Conservation (phyloP, 1,139 yeast genomes). For the Starmera stellimalicola region DNA sequence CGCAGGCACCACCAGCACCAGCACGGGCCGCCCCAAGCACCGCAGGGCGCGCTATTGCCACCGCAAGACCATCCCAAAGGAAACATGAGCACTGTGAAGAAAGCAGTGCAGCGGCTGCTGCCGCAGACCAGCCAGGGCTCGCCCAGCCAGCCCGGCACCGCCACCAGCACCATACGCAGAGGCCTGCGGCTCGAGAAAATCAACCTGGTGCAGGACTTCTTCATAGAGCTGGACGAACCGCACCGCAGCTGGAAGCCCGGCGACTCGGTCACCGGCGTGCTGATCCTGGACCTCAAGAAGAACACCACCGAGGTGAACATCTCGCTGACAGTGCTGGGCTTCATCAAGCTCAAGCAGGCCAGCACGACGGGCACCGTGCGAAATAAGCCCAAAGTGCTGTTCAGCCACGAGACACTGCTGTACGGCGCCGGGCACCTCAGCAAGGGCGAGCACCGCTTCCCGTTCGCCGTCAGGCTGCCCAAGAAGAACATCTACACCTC, state of each 20-base stretch:
- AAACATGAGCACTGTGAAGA: conserved; percentile 10
- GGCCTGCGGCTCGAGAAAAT: conserved; percentile 31
- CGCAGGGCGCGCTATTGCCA: neutral
- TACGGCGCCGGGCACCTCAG: conserved; percentile 45
- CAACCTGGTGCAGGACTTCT: conserved; percentile 50
- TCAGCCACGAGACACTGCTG: conserved; percentile 57
- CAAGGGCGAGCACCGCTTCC: conserved; percentile 82
- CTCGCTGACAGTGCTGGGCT: conserved; percentile 45
- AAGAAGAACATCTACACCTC: conserved; percentile 62
- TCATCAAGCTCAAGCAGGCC: conserved; percentile 41
- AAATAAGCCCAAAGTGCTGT: conserved; percentile 41
- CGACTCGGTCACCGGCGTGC: conserved; percentile 55
- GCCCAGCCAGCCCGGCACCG: too few relatives aligned
- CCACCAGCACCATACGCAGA: conserved; percentile 13
- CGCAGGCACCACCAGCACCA: too few relatives aligned
- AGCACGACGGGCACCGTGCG: conserved; percentile 40
- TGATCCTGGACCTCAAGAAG: conserved; percentile 44
- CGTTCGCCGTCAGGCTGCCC: conserved; percentile 74
- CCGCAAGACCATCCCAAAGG: neutral
- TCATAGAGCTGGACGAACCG: conserved; percentile 61
- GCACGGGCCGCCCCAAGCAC: too few relatives aligned
- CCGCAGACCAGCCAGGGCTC: conserved; percentile 6
- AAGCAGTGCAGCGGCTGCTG: conserved; percentile 17
- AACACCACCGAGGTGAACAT: conserved; percentile 47
- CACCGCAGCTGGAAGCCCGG: conserved; percentile 56